A percentile compares a stretch with the other conserved stretches of the same genome.
Conservation (phyloP, 1,284 basidiomycete genomes). For the Ustilago cynodontis region DNA sequence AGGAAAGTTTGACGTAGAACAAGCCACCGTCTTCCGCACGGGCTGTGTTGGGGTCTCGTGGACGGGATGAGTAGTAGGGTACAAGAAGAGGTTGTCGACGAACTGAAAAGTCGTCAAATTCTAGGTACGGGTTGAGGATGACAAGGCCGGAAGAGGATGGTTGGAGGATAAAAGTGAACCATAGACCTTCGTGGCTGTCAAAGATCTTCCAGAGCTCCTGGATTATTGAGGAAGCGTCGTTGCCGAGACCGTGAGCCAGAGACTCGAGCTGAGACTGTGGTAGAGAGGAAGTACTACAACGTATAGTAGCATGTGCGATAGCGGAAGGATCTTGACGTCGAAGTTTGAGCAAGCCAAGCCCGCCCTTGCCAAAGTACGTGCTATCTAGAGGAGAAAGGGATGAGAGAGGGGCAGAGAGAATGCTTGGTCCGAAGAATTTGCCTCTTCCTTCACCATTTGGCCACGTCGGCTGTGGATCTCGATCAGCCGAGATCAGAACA, state of each 20-base stretch:
- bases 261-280: not conserved
- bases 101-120: constrained; percentile 58
- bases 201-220: constrained; percentile 46
- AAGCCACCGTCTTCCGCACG: constrained; percentile 55
- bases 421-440: constrained; percentile 44
- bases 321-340: constrained; percentile 2
- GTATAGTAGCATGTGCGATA: constrained; percentile 12
- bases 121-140: constrained; percentile 39
- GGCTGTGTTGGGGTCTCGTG: constrained; percentile 35
- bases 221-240: constrained; percentile 14
- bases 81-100: constrained; percentile 42
- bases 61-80: constrained; percentile 35
- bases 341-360: constrained; percentile 45
- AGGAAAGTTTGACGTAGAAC: constrained; percentile 54
- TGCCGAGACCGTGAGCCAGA: constrained; percentile 26
- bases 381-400: constrained; percentile 22
- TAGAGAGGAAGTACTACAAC: constrained; percentile 11
- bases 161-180: constrained; percentile 50
- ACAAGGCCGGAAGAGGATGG: constrained; percentile 1
- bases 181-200: constrained; percentile 48
- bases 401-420: constrained; percentile 29
- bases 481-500: constrained; percentile 51
- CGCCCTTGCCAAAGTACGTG: constrained; percentile 46
- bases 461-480: constrained; percentile 36
- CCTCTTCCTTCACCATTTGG: constrained; percentile 2